A percentile compares a stretch with the other conserved stretches of the same genome.
phyloP scores from a whole-genome alignment of 345 rosid species.

The Hypericum androsaemum region DNA sequence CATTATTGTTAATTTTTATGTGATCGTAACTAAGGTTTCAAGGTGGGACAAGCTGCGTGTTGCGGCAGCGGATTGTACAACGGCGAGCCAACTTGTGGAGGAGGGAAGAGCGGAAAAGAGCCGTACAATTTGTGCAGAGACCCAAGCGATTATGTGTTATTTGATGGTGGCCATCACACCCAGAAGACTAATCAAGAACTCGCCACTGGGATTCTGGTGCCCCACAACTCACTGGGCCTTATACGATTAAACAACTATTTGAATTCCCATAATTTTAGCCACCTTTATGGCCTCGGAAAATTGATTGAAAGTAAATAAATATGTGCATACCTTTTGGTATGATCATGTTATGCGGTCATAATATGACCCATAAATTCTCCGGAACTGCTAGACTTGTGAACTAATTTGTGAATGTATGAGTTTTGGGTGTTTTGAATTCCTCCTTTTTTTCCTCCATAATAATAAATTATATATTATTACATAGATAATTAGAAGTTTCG shows the following conservation, averaged over 20 bases:
- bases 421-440: too few species aligned
- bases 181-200: constrained; percentile 10
- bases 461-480: too few species aligned
- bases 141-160: constrained; percentile 10
- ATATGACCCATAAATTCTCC: too few species aligned
- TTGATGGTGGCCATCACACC: constrained; percentile 12
- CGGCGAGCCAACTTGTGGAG: constrained; percentile 3
- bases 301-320: too few species aligned
- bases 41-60: constrained; percentile 9
- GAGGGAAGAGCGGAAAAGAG: not conserved
- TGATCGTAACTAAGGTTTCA: constrained; percentile 1
- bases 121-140: constrained; percentile 7
- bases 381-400: too few species aligned
- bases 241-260: constrained; percentile 14
- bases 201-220: constrained; percentile 3
- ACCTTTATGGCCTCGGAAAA: not conserved
- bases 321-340: too few species aligned
- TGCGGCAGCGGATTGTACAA: constrained; percentile 13
- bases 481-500: too few species aligned
- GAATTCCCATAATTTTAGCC: not conserved
- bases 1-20: not conserved
- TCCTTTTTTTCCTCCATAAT: too few species aligned
- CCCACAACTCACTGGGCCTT: constrained; percentile 12
- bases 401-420: too few species aligned
- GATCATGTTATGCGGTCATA: too few species aligned